These are phyloP conservation scores for Wickerhamiella pararugosa DNA, from an alignment of 1,139 yeast genomes.

Conservation along the genomic window DNA sequence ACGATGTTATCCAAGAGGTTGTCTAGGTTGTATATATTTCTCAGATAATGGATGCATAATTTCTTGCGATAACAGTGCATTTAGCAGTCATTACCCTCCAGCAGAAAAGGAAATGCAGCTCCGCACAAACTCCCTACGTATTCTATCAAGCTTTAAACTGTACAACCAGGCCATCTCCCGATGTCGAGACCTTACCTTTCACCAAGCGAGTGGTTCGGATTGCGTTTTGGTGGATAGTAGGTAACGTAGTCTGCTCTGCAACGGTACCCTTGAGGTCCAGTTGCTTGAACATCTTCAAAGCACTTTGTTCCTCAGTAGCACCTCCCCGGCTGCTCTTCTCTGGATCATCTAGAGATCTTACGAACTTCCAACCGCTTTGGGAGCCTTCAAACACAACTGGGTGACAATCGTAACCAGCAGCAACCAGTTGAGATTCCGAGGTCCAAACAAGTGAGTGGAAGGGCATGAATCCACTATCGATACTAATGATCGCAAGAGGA, in stretches of 20 bases:
- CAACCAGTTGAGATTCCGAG: conserved; percentile 50
- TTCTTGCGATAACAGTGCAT: no score
- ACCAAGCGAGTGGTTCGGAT: conserved; percentile 50
- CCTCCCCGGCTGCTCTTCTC: conserved; percentile 33
- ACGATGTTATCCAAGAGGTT: conserved; percentile 19
- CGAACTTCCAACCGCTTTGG: conserved; percentile 51
- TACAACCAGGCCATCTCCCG: conserved; percentile 87
- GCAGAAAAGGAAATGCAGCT: no score
- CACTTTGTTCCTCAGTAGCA: conserved; percentile 61
- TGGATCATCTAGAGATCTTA: conserved; percentile 51
- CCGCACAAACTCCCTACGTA: no score
- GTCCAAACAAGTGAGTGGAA: conserved; percentile 62
- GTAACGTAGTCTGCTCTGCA: conserved; percentile 38
- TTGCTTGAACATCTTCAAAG: conserved; percentile 89
- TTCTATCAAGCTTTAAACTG: conserved; percentile 31
- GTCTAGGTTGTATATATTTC: conserved; percentile 6
- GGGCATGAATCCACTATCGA: conserved; percentile 68
- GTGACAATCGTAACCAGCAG: conserved; percentile 89
- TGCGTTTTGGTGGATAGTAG: conserved; percentile 83
- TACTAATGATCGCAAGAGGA: conserved; percentile 30
- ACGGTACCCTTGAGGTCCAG: conserved; percentile 81
- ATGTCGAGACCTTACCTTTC: conserved; percentile 43
- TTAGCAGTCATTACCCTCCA: no score
- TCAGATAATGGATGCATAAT: not conserved
- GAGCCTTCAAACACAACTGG: conserved; percentile 73